Percentiles rank a stretch among this genome's conserved stretches.
Evolutionary conservation across 2,329 filamentous ascomycete species (phyloP).

Genomic region (Penicillium frequentans): DNA sequence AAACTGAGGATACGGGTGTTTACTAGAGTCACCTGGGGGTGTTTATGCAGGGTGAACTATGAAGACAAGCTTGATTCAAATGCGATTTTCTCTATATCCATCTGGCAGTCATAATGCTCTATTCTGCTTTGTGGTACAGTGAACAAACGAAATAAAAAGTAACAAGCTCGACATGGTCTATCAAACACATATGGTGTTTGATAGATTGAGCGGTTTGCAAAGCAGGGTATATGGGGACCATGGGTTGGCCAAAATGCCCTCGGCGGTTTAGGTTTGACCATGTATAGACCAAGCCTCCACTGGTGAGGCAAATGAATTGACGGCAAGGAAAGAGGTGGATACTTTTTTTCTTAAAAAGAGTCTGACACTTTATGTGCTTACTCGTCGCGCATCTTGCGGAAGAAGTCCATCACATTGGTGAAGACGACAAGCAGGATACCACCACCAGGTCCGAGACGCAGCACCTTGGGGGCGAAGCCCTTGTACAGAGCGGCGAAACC

Average conservation of each 20-base stretch:
- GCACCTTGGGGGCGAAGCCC: slow-evolving; percentile 94
- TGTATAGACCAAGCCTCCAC: not conserved
- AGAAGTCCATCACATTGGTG: slow-evolving; percentile 69
- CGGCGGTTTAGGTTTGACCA: not conserved
- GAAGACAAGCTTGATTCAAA: not conserved
- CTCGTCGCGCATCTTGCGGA: slow-evolving; percentile 66
- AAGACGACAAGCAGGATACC: slow-evolving; percentile 57
- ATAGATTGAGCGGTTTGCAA: not conserved
- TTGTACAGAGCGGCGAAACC: slow-evolving; percentile 93
- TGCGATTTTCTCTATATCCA: slow-evolving; percentile 14
- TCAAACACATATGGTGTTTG: not conserved
- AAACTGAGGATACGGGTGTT: not conserved
- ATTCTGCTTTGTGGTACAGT: slow-evolving; percentile 9
- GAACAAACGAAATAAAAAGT: slow-evolving; percentile 3
- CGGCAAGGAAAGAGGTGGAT: slow-evolving; percentile 5
- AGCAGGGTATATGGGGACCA: slow-evolving; percentile 12
- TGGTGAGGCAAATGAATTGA: slow-evolving; percentile 3
- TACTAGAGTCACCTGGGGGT: not conserved
- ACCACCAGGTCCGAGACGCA: slow-evolving; percentile 70
- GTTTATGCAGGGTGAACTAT: not conserved
- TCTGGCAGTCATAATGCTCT: slow-evolving; percentile 12
- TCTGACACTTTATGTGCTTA: slow-evolving; percentile 10
- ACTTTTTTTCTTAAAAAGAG: slow-evolving; percentile 8
- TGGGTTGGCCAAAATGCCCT: not conserved
- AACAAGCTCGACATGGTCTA: not conserved